Conservation (phyloP, 2,329 filamentous ascomycete species). For the Trichoderma oligosporum region DNA sequence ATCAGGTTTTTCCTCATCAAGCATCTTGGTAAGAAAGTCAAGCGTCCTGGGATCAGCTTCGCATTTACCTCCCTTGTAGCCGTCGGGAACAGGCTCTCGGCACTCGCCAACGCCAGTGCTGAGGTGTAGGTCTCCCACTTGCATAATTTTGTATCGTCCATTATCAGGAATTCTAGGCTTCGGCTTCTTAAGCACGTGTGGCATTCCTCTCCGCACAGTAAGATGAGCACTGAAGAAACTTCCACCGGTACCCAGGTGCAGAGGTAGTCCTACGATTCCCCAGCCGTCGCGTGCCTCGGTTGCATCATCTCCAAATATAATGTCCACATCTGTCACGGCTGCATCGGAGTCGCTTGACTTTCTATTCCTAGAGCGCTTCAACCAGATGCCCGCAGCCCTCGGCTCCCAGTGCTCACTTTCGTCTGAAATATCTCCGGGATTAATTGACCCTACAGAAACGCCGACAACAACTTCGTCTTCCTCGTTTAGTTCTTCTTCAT, state of each 20-base stretch:
- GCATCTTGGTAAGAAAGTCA: slow-evolving; percentile 76
- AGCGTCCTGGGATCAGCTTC: slow-evolving; percentile 89
- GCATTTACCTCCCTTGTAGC: slow-evolving; percentile 70
- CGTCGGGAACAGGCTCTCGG: slow-evolving; percentile 76
- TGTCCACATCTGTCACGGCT: slow-evolving; percentile 76
- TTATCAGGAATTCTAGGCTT: slow-evolving; percentile 76
- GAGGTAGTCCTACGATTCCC: slow-evolving; percentile 69
- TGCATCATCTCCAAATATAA: slow-evolving; percentile 86
- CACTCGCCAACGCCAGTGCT: slow-evolving; percentile 85
- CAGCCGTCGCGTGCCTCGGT: slow-evolving; percentile 85
- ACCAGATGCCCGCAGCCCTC: slow-evolving; percentile 73
- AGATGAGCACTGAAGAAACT: slow-evolving; percentile 68
- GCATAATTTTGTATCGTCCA: slow-evolving; percentile 95
- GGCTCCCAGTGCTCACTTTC: slow-evolving; percentile 70
- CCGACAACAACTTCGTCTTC: slow-evolving; percentile 79
- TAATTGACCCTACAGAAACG: slow-evolving; percentile 67
- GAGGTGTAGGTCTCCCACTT: slow-evolving; percentile 89
- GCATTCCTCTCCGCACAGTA: slow-evolving; percentile 70
- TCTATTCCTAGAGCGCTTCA: slow-evolving; percentile 68
- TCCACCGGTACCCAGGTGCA: slow-evolving; percentile 64
- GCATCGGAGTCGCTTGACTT: slow-evolving; percentile 71
- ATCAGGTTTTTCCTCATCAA: slow-evolving; percentile 92
- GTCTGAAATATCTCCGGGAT: slow-evolving; percentile 52
- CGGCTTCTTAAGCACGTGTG: slow-evolving; percentile 62
- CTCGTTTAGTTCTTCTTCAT: slow-evolving; percentile 73